A percentile compares a stretch with the other conserved stretches of the same genome.
Evolutionary conservation across 108 stramenopile genomes (phyloP).

Genomic region (Fragilaria radians): DNA sequence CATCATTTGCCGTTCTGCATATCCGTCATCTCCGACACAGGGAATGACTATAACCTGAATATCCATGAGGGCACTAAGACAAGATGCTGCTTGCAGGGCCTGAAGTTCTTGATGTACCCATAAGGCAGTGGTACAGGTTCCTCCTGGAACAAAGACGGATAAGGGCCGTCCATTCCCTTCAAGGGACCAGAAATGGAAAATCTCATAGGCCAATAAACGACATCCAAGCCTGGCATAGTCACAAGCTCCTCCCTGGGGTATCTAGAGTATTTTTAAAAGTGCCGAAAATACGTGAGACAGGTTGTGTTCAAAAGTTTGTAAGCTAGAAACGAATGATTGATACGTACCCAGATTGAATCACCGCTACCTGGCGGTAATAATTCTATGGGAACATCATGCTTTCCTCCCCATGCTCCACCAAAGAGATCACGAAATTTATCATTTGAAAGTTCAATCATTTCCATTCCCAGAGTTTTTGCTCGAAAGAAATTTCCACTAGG

Average conservation of each 20-base stretch:
- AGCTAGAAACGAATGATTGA: not conserved
- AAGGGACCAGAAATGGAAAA: slow-evolving; percentile 49
- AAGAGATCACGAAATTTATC: slow-evolving; percentile 59
- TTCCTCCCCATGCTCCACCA: slow-evolving; percentile 59
- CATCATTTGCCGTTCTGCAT: slow-evolving; percentile 76
- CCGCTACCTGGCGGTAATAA: slow-evolving; percentile 54
- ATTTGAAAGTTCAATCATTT: slow-evolving; percentile 64
- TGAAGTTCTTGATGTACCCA: slow-evolving; percentile 51
- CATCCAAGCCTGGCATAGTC: slow-evolving; percentile 43
- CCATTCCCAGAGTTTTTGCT: slow-evolving; percentile 74
- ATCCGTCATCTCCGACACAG: slow-evolving; percentile 74
- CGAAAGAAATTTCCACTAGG: slow-evolving; percentile 85
- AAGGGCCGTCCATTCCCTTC: slow-evolving; percentile 53
- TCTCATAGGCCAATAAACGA: slow-evolving; percentile 18
- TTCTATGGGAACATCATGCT: slow-evolving; percentile 34
- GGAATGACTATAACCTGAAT: slow-evolving; percentile 79
- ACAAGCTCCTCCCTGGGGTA: slow-evolving; percentile 72
- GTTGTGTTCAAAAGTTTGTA: not conserved
- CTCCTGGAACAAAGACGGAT: slow-evolving; percentile 68
- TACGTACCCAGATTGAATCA: slow-evolving; percentile 48
- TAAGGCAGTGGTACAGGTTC: slow-evolving; percentile 75
- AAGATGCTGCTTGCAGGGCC: slow-evolving; percentile 6
- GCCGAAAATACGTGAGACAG: too few relatives aligned
- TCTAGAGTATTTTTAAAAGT: too few relatives aligned
- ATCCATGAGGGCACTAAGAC: slow-evolving; percentile 26